phyloP scores from a whole-genome alignment of 371 early-diverging fungal species.

The Syncephalis fuscata region DNA sequence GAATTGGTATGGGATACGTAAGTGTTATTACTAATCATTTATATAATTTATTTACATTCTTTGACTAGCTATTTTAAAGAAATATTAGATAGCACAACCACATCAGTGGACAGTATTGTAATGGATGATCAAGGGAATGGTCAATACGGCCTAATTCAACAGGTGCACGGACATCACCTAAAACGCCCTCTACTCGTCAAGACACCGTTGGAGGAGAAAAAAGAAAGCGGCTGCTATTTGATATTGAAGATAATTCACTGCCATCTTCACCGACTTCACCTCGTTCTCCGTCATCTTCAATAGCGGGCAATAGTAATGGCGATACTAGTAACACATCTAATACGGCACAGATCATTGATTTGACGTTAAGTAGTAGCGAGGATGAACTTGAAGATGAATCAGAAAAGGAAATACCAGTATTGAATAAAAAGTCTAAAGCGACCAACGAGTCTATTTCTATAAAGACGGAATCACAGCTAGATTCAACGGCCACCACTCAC shows the following conservation, averaged over 20 bases:
- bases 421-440: too few species aligned
- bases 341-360: constrained; percentile 29
- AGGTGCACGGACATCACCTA: constrained; percentile 5
- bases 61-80: constrained; percentile 33
- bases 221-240: constrained; percentile 11
- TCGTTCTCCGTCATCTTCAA: constrained; percentile 3
- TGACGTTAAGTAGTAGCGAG: constrained; percentile 41
- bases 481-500: too few species aligned
- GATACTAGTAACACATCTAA: constrained; percentile 11
- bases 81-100: constrained; percentile 26
- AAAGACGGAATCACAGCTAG: too few species aligned
- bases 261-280: constrained; percentile 6
- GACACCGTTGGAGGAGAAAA: constrained; percentile 6
- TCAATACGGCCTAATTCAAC: constrained; percentile 10
- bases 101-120: constrained; percentile 29
- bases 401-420: too few species aligned
- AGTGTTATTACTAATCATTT: not conserved
- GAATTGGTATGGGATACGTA: constrained; percentile 41
- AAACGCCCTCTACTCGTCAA: constrained; percentile 6
- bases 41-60: not conserved
- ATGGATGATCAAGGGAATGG: constrained; percentile 36
- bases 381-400: constrained; percentile 15
- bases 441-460: too few species aligned
- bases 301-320: constrained; percentile 6
- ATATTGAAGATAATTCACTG: constrained; percentile 11